Base-by-base conservation (phyloP, 805 yeast genomes). In the Saccharomycopsis vini region DNA sequence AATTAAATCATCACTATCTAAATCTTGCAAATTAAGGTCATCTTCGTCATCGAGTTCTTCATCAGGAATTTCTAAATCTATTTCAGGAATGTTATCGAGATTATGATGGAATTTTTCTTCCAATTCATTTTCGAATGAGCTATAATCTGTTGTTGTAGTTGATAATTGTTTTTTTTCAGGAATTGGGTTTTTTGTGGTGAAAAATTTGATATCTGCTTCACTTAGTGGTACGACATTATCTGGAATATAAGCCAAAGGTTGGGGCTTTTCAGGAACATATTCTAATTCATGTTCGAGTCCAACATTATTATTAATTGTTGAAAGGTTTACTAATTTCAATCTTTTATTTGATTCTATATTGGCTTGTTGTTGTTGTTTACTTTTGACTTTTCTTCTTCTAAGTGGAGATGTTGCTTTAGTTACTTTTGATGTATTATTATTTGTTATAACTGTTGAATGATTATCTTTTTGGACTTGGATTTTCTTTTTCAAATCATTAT, bases 191-290 rank as follows among this genome's bases (percentile, higher is more conserved):
- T 41, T 39, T 22, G 56, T 45, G 28, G 54, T 49, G 51, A 61
- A 44, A 49, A 56, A 51, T 23, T 40, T 46, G 45, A 60, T 16
- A 54, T 64, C 63, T 44, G 58, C 57, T 3, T 56, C 52, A 9
- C 60, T 54, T 24, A 72, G 60, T 1, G 70, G 67, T 13, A 21
- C 30, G n/a, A 10, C 26, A 33, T 67, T 69, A 49, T 61, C 52
- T 21, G 81, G 81, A 4, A 62, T 55, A 47, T 71, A 67, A 2
- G 69, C 66, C 20, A 67, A 49, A 19, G 65, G 70, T 2, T 59
- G 60, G 23, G 57, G 59, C 29, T 54, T 56, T 19, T 58, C 56
- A 4, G 81, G 73, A 19, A 68, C 68, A 33, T 57, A 55, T 49
- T 78, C 84, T n/a, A 77, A 62, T 24, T 43, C 45, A 19, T 15